Base-by-base conservation (phyloP, 768 basidiomycete species). In the button mushroom (Agaricus bisporus) region DNA sequence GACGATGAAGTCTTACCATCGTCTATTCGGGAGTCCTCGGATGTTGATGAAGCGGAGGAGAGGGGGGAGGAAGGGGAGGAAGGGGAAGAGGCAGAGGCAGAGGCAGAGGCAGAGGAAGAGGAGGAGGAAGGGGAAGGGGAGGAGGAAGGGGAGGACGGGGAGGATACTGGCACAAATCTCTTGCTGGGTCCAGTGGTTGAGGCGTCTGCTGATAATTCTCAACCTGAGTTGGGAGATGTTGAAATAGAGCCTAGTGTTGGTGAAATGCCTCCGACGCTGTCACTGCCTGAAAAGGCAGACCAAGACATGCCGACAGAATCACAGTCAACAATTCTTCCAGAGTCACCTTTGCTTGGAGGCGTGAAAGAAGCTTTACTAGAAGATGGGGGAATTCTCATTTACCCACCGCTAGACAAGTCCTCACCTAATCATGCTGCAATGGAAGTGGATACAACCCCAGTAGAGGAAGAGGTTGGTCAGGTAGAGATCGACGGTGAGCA, bases 401-500 rank as follows among this genome's bases (percentile, higher is more conserved):
- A 0, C 32, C 32, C 32, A 32, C 32, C 32, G 2, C 32, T 32
- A 32, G 32, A 32, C 3, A 32, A 32, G 32, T 32, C 32, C 4
- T 32, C 32, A 32, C 32, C 32, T 32, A 32, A 11, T 32, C 12
- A 7, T 39, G 37, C 9, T 11, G 14, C 32, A 18, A 14, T 39
- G 37, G 37, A 11, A 6, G 15, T 39, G 41, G 9, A 15, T 10
- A 41, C 25, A 25, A 25, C 12, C 20, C 54, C 49, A 18, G 63
- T 59, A n/a, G 60, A 51, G 37, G 61, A 62, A 11, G 46, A 48
- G 17, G 60, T 56, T 6, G 57, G 59, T 18, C 71, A 67, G 10
- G 69, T 61, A 11, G 70, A 67, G 4, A 65, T 62, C 3, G 70
- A 73, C 22, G 73, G 68, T n/a, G 68, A 62, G n/a, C 3, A 20